Evolutionary conservation across 2,329 filamentous ascomycete genomes (phyloP), one percentile per base, ranked within the genome.

Genomic region (Cladophialophora immunda): DNA sequence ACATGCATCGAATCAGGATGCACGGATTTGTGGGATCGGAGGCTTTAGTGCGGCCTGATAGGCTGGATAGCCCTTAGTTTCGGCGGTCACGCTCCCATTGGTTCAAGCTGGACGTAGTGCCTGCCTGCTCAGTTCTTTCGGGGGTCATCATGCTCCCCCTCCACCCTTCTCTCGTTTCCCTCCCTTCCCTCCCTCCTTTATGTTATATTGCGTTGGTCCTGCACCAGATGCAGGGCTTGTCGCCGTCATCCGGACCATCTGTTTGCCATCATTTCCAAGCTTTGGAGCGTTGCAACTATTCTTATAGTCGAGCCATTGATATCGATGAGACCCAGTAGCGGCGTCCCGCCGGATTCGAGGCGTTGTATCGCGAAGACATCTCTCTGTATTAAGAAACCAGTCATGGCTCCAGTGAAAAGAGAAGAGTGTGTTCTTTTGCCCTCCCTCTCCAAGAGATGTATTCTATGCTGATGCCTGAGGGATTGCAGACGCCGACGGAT

Each of bases 401-500:
- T 13, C 25, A 22, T 19, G 27, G 1, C 27, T n/a, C 22, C 38
- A 4, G 25, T 22, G 27, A 50, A 45, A 6, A 30, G 38, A 50
- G 38, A 50, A 59, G 38, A 59, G 57, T 59, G 25, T 22, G 57
- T 59, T 13, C 45, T 59, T n/a, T 50, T 17, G 1, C 19, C n/a
- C n/a, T 47, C 6, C 19, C 13, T 5, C 2, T 17, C 32, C 2
- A n/a, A 8, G 22, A 25, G 45, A 11, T 19, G 11, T 17, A n/a
- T 29, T 17, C 41, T 4, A n/a, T 47, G 56, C 36, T 58, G 17
- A 58, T 22, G 11, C 9, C 8, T 38, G 11, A 45, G 38, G 19
- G 11, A n/a, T 38, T 29, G 19, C 45, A 63, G 66, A 4, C 29
- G 45, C 19, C 62, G 62, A 7, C 66, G 47, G n/a, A 65, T 68